Conservation (phyloP, 352 stramenopile genomes). For the Globisporangium abappressorium region DNA sequence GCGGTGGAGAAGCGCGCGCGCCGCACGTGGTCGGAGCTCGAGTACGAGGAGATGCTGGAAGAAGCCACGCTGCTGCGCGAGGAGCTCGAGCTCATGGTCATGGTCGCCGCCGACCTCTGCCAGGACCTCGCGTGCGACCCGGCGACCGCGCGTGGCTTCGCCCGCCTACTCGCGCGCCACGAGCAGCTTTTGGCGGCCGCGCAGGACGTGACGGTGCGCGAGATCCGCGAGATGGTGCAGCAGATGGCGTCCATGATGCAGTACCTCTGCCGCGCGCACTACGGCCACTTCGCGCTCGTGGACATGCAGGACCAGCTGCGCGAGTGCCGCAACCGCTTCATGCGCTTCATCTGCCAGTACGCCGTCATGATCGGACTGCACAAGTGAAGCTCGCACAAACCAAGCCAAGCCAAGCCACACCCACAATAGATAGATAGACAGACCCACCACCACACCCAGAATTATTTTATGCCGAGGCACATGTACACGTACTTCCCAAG, state of each 20-base stretch:
- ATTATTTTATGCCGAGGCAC: conserved; percentile 7
- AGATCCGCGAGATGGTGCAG: conserved; percentile 64
- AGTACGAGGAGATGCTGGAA: conserved; percentile 74
- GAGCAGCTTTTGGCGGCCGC: conserved; percentile 46
- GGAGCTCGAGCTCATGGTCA: conserved; percentile 65
- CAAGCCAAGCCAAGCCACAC: background rate
- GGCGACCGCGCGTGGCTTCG: conserved; percentile 28
- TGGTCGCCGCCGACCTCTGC: conserved; percentile 56
- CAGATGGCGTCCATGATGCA: conserved; percentile 76
- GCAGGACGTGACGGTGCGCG: conserved; percentile 44
- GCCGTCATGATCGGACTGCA: conserved; percentile 59
- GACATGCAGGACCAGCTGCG: conserved; percentile 74
- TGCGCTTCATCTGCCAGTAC: conserved; percentile 78
- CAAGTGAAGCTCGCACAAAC: conserved; percentile 7
- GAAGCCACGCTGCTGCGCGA: conserved; percentile 65
- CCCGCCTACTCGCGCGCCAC: conserved; percentile 31
- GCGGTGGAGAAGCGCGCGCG: conserved; percentile 41
- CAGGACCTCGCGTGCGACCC: conserved; percentile 44
- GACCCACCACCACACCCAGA: background rate
- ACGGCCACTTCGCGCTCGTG: conserved; percentile 62
- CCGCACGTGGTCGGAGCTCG: conserved; percentile 57
- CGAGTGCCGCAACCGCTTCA: conserved; percentile 65
- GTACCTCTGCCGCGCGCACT: conserved; percentile 62
- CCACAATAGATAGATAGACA: conserved; percentile 16
- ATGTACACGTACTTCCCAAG: conserved; percentile 1